Percentiles rank a stretch among this genome's conserved stretches.
Conservation (phyloP, 352 stramenopile species). For the Thalassiosira mediterranea region DNA sequence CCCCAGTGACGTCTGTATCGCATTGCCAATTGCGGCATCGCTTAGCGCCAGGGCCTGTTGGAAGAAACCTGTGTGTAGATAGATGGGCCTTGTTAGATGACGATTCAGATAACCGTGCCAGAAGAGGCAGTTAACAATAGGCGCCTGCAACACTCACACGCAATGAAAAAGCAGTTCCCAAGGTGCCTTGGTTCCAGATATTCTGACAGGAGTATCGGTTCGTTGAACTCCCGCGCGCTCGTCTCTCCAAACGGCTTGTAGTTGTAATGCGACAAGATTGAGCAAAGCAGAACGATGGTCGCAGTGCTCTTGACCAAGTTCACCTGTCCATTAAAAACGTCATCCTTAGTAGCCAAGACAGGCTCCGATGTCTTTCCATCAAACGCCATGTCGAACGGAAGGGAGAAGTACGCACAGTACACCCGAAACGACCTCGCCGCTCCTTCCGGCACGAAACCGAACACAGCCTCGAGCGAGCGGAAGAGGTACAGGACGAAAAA, state of each 20-base stretch:
- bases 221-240: conserved; percentile 32
- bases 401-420: conserved; percentile 39
- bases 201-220: conserved; percentile 12
- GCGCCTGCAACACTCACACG: conserved; percentile 12
- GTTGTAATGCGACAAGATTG: conserved; percentile 28
- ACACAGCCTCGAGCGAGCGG: conserved; percentile 1
- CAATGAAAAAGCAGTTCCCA: conserved; percentile 42
- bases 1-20: conserved; percentile 42
- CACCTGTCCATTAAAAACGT: conserved; percentile 9
- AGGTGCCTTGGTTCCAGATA: conserved; percentile 33
- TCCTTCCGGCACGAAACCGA: conserved; percentile 31
- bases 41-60: conserved; percentile 58
- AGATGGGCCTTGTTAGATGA: too few relatives aligned
- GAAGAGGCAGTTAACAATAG: background rate
- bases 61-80: conserved; percentile 56
- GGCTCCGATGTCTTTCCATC: conserved; percentile 24
- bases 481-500: conserved; percentile 18
- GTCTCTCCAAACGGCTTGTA: conserved; percentile 42
- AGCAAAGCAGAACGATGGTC: conserved; percentile 18
- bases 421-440: conserved; percentile 2
- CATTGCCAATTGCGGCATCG: conserved; percentile 34
- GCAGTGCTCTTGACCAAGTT: conserved; percentile 1
- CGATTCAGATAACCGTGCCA: background rate
- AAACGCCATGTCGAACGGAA: conserved; percentile 36
- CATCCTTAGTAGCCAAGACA: conserved; percentile 7